Base-by-base conservation (phyloP, 2,329 filamentous ascomycete genomes). In the Arachnomyces sp. region DNA sequence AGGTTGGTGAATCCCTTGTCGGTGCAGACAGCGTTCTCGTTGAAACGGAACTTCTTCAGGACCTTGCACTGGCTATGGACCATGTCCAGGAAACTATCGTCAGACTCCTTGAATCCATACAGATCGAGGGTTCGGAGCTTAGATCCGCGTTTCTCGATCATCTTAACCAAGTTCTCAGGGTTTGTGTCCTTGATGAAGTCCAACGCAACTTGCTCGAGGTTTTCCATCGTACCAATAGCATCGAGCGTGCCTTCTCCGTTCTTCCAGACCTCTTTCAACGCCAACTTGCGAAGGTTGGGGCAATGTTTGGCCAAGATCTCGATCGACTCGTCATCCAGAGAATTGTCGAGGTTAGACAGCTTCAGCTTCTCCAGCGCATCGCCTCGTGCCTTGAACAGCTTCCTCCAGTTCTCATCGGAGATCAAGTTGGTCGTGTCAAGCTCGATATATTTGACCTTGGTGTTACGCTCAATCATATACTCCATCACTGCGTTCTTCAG, bases 361-460 rank as follows among this genome's bases (percentile, higher is more conserved):
- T 88, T 84, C 14, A 96, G 62, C 1, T 72, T 72, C 51, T 79
- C 75, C 9, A 95, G 71, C 15, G 73, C 61, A 7, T 67, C 52
- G 8, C 88, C 89, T 43, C 83, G 80, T 37, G 72, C 69, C 9
- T 67, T 65, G 39, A 95, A 77, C 36, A 84, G 79, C 36, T 75
- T 70, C 38, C 75, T 71, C 89, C 89, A 95, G 55, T 78, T 80
- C 3, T 74, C 68, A 44, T 92, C 80, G 7, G 82, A 80, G 12
- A 96, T 69, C 1, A 96, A 76, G 50, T 95, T 96, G 7, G 86
- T 80, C 8, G 87, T 86, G 47, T 92, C 82, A 0, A 96, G 72
- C 47, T 87, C 84, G 32, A 96, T 71, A 41, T 78, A 73, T 44
- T 80, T 75, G n/a, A 95, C 69, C 7, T 74, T 63, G 36, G 78